A percentile compares a stretch with the other conserved stretches of the same genome.
Conservation (phyloP, 75 land plant species). For the Isoetes taiwanensis region DNA sequence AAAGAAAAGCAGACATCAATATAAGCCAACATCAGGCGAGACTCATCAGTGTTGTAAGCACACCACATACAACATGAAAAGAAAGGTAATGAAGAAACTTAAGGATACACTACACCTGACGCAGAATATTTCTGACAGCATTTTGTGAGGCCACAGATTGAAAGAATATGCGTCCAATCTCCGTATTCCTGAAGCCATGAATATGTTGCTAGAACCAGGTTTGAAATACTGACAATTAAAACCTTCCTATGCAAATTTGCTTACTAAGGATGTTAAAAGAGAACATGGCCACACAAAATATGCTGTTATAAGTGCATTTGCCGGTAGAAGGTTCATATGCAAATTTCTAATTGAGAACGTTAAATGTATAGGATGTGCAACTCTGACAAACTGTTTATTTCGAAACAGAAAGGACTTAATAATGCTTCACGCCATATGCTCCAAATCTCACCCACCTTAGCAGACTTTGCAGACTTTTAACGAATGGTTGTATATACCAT, state of each 20-base stretch:
- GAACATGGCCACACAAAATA: no score
- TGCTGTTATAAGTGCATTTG: no score
- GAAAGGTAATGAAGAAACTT: not conserved
- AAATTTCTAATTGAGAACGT: no score
- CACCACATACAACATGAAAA: not conserved
- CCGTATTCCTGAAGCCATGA: constrained; percentile 45
- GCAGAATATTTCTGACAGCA: constrained; percentile 70
- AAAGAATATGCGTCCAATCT: constrained; percentile 58
- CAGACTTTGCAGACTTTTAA: constrained; percentile 66
- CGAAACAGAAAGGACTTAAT: no score
- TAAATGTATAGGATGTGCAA: no score
- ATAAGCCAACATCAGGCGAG: not conserved
- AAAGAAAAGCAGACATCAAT: not conserved
- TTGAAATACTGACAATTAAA: no score
- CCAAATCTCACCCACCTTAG: constrained; percentile 55
- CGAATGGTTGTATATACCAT: constrained; percentile 69
- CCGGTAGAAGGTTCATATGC: no score
- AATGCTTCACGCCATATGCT: no score
- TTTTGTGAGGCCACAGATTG: constrained; percentile 67
- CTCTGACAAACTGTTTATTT: no score
- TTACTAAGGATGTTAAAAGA: no score
- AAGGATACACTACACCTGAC: constrained; percentile 43
- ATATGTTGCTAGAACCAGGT: no score
- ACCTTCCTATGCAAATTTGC: no score
- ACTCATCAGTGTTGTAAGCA: not conserved